Conservation (phyloP, 495 filamentous ascomycete species). For the Neurospora sp. region DNA sequence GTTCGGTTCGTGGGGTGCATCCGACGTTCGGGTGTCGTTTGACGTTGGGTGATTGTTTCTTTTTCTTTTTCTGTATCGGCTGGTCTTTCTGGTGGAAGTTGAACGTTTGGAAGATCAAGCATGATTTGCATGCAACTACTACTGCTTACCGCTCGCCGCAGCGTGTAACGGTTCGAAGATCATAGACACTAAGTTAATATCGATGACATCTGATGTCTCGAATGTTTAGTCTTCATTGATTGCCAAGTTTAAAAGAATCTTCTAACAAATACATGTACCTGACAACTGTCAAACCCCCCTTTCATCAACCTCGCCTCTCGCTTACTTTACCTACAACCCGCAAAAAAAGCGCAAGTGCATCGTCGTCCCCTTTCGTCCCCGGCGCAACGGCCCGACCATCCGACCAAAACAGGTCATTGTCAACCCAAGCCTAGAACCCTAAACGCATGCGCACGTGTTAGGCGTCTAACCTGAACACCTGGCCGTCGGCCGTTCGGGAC, state of each 20-base stretch:
- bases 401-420: not conserved
- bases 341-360: not conserved
- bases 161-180: not conserved
- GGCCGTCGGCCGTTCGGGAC: not conserved
- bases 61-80: not conserved
- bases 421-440: not conserved
- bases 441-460: not conserved
- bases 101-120: no score
- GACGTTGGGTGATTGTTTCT: not conserved
- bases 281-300: not conserved
- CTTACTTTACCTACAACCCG: not conserved
- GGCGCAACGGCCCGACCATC: not conserved
- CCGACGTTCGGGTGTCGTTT: not conserved
- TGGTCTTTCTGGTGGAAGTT: no score
- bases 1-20: not conserved
- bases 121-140: not conserved
- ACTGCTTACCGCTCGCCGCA: no score
- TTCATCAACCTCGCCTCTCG: not conserved
- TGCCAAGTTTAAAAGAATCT: no score
- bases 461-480: not conserved
- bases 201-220: not conserved
- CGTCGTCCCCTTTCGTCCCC: not conserved
- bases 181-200: not conserved
- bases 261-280: no score
- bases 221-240: no score